phyloP scores from a whole-genome alignment of 768 basidiomycete species.

The Macrolepiota albuminosa region DNA sequence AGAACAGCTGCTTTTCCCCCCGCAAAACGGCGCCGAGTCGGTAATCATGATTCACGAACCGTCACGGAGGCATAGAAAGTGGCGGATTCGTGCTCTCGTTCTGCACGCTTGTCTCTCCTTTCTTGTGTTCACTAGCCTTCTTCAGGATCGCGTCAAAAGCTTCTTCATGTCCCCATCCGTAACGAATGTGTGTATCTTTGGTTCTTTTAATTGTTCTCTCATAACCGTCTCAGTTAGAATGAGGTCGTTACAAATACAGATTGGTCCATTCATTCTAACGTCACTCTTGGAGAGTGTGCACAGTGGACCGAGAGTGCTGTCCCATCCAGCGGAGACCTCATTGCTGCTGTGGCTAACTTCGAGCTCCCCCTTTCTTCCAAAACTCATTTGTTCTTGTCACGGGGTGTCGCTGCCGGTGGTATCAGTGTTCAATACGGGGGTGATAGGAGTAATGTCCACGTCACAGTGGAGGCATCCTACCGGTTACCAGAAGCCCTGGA shows the following conservation, averaged over 20 bases:
- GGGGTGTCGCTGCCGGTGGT: slow-evolving; percentile 21
- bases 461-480: slow-evolving; percentile 22
- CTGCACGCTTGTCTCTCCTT: background rate
- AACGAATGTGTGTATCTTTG: background rate
- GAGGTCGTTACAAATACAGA: background rate
- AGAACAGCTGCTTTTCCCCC: background rate
- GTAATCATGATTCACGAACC: background rate
- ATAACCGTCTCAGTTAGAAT: background rate
- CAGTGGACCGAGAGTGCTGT: slow-evolving; percentile 6
- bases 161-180: background rate
- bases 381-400: slow-evolving; percentile 24
- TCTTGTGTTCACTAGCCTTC: background rate
- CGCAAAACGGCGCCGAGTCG: background rate
- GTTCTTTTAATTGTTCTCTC: background rate
- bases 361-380: slow-evolving; percentile 23
- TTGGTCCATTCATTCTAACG: slow-evolving; percentile 15
- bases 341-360: slow-evolving; percentile 14
- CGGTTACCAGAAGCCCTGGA: slow-evolving; percentile 17
- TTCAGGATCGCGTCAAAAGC: background rate
- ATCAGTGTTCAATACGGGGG: slow-evolving; percentile 20
- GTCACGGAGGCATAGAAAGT: background rate
- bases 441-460: slow-evolving; percentile 16
- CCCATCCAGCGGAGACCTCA: background rate
- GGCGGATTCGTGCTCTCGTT: background rate
- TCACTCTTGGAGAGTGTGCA: slow-evolving; percentile 15